phyloP scores from a whole-genome alignment of 2,329 filamentous ascomycete genomes.

The Aspergillus hortae region DNA sequence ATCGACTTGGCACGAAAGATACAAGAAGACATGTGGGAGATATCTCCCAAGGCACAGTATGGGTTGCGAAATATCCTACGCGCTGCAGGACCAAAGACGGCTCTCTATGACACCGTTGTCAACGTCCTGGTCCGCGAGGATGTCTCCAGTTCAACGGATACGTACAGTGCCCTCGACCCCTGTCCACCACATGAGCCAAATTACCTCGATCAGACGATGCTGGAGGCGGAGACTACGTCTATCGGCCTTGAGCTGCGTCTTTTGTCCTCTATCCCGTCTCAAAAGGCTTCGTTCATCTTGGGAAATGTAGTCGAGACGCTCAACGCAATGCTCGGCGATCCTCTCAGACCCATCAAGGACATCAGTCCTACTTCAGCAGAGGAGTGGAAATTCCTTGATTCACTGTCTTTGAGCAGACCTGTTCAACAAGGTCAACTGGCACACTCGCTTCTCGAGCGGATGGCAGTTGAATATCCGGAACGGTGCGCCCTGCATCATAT shows the following conservation, averaged over 20 bases:
- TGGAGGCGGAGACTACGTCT: neutral
- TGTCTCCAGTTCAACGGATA: neutral
- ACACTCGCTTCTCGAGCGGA: neutral
- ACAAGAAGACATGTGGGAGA: constrained; percentile 4
- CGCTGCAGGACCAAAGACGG: neutral
- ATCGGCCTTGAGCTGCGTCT: neutral
- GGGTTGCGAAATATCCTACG: constrained; percentile 4
- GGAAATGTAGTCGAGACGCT: neutral
- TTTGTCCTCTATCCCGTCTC: neutral
- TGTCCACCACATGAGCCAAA: neutral
- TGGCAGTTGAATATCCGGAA: neutral
- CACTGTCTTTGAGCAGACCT: neutral
- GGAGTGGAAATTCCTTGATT: neutral
- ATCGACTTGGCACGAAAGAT: constrained; percentile 1
- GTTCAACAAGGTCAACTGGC: neutral
- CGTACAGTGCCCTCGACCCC: neutral
- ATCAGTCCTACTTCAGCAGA: neutral
- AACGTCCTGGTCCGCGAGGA: constrained; percentile 6
- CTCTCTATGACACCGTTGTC: constrained; percentile 7
- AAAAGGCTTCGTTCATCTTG: neutral
- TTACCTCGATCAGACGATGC: neutral
- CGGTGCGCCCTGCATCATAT: neutral
- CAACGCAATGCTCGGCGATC: neutral
- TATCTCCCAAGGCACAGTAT: constrained; percentile 3
- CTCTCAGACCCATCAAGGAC: neutral